A percentile compares a stretch with the other conserved stretches of the same genome.
Conservation (phyloP, 163 green algal genomes). For the Chlamydomonas reinhardtii region DNA sequence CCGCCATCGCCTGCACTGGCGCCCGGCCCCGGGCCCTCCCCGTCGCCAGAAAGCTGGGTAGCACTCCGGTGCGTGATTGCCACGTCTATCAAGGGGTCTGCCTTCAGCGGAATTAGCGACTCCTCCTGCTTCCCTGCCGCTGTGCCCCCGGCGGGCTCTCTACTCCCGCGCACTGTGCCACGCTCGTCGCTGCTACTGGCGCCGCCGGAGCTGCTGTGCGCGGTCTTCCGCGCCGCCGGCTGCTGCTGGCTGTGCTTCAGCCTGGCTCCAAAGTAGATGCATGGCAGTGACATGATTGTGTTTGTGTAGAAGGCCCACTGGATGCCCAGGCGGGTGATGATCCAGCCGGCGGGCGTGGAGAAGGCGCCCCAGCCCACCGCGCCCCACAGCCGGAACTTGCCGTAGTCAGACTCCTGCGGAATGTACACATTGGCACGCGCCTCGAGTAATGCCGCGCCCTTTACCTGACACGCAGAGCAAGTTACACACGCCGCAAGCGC, state of each 20-base stretch:
- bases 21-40: too few relatives aligned
- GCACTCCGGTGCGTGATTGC: not conserved
- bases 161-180: too few relatives aligned
- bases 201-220: too few relatives aligned
- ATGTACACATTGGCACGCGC: too few relatives aligned
- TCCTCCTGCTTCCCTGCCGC: not conserved
- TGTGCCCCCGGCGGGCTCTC: too few relatives aligned
- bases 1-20: too few relatives aligned
- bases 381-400: constrained; percentile 55
- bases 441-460: too few relatives aligned
- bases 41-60: too few relatives aligned
- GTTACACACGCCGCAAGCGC: not conserved
- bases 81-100: not conserved
- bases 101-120: not conserved
- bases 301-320: constrained; percentile 37
- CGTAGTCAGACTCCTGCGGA: constrained; percentile 51
- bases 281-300: constrained; percentile 13
- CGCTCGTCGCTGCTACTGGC: too few relatives aligned
- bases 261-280: constrained; percentile 1
- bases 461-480: too few relatives aligned
- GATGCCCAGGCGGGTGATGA: constrained; percentile 32
- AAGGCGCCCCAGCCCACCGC: constrained; percentile 61
- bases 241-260: not conserved
- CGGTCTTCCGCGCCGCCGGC: too few relatives aligned
- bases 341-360: constrained; percentile 36